Base-by-base conservation (phyloP, 1,284 basidiomycete species). In the Entoloma clypeatum region DNA sequence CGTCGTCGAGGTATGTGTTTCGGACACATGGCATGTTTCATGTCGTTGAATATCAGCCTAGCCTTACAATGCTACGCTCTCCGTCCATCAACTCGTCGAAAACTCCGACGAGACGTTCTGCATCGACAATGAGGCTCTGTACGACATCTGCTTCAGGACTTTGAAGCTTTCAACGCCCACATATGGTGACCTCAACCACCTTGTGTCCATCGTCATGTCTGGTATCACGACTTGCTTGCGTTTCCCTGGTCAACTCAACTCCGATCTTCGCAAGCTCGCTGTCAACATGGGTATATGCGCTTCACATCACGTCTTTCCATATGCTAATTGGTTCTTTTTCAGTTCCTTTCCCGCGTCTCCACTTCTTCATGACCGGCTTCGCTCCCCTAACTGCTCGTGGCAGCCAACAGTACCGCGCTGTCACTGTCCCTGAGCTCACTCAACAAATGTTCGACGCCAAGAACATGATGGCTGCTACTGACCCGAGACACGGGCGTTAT, bases 231-330 rank as follows among this genome's bases (percentile, higher is more conserved):
- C 93, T 48, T 93, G 87, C 64, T 71, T 96, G 67, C 92, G 92
- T 46, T 98, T 99, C 92, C 94, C 94, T 61, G 95, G 94, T 75
- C 92, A 95, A 68, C 82, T 98, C 60, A 98, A 97, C 81, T 97
- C 94, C 41, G 94, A 98, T 63, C 77, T 98, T 41, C 79, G 93
- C 63, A 98, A 98, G 72, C 75, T 98, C 53, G 94, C 93, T 51
- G 94, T 97, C 65, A 98, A 98, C 85, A 93, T 98, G 92, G 91
- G 86, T 87, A 60, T 30, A 79, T 71, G 13, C 5, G 29, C 10
- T 7, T 19, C 3, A 41, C 33, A 6, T 26, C 18, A 21, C 40
- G 9, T 37, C 11, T 33, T 34, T 9, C 41, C 34, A 4, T 18
- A 36, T 8, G 9, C 32, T 53, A 24, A 34, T 13, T 24, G 17